phyloP scores from a whole-genome alignment of 2,329 filamentous ascomycete species.

The Clarireedia sp. region DNA sequence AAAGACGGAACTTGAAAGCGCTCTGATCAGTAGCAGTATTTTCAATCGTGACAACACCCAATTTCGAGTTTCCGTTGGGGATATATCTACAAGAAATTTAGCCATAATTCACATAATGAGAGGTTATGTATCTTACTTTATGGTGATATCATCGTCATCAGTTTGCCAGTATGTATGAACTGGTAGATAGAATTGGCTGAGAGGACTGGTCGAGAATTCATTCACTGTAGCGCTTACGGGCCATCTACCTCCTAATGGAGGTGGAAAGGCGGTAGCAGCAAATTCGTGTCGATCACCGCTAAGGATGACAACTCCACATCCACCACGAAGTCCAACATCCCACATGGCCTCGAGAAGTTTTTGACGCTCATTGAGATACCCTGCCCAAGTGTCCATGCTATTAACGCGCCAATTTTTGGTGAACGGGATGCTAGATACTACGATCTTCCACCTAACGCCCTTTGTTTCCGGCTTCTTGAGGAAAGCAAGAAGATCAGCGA shows the following conservation, averaged over 20 bases:
- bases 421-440: conserved; percentile 86
- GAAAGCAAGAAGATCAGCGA: conserved; percentile 72
- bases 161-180: conserved; percentile 74
- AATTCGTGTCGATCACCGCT: conserved; percentile 97
- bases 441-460: conserved; percentile 87
- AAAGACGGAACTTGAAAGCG: conserved; percentile 71
- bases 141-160: conserved; percentile 71
- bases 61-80: conserved; percentile 81
- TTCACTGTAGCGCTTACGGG: conserved; percentile 60
- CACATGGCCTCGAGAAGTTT: conserved; percentile 85
- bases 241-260: conserved; percentile 54
- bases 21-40: conserved; percentile 59
- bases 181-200: conserved; percentile 92
- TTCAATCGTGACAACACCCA: conserved; percentile 74
- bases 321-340: conserved; percentile 63
- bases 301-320: conserved; percentile 72
- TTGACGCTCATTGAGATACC: conserved; percentile 74
- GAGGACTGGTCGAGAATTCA: conserved; percentile 84
- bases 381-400: conserved; percentile 85
- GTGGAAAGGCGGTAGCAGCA: conserved; percentile 73
- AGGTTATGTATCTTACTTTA: conserved; percentile 56
- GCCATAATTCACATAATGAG: conserved; percentile 8
- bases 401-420: conserved; percentile 94
- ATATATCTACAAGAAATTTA: conserved; percentile 50
- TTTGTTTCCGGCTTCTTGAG: conserved; percentile 62